A percentile compares a stretch with the other conserved stretches of the same genome.
Evolutionary conservation across 768 basidiomycete species (phyloP).

Genomic region (Astraeus odoratus): DNA sequence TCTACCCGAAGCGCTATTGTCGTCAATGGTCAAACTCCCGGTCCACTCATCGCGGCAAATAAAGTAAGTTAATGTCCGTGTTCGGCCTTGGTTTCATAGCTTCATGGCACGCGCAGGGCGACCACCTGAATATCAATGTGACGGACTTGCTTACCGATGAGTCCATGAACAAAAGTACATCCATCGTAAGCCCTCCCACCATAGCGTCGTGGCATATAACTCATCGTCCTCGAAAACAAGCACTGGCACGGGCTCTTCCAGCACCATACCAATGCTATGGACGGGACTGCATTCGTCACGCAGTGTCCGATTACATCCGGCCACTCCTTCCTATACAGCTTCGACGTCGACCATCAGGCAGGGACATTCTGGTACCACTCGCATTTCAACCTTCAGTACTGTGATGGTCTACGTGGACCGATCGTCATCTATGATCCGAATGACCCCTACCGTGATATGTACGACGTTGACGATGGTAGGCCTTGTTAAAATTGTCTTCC

Average conservation of each 20-base stretch:
- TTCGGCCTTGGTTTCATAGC: neutral
- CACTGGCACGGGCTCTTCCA: slow-evolving; percentile 48
- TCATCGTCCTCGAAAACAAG: slow-evolving; percentile 7
- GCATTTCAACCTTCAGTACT: slow-evolving; percentile 45
- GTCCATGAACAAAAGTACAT: slow-evolving; percentile 34
- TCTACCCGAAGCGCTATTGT: slow-evolving; percentile 27
- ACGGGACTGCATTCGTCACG: slow-evolving; percentile 41
- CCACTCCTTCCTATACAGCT: slow-evolving; percentile 34
- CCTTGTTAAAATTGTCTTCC: neutral
- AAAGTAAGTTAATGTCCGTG: slow-evolving; percentile 20
- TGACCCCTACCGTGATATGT: slow-evolving; percentile 25
- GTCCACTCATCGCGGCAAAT: slow-evolving; percentile 32
- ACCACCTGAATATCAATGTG: slow-evolving; percentile 37
- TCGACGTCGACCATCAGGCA: slow-evolving; percentile 20
- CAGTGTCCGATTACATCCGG: slow-evolving; percentile 38
- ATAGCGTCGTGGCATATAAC: neutral
- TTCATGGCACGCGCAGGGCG: slow-evolving; percentile 23
- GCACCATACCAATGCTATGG: slow-evolving; percentile 33
- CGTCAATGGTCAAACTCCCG: slow-evolving; percentile 36
- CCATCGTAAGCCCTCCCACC: slow-evolving; percentile 27
- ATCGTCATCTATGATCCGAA: slow-evolving; percentile 40
- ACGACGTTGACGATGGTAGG: slow-evolving; percentile 33
- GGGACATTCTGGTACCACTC: slow-evolving; percentile 44
- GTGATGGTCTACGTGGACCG: slow-evolving; percentile 47
- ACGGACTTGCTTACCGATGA: slow-evolving; percentile 31